Percentiles rank a stretch among this genome's conserved stretches.
phyloP scores from a whole-genome alignment of 306 rosid genomes.

The Malus orientalis region DNA sequence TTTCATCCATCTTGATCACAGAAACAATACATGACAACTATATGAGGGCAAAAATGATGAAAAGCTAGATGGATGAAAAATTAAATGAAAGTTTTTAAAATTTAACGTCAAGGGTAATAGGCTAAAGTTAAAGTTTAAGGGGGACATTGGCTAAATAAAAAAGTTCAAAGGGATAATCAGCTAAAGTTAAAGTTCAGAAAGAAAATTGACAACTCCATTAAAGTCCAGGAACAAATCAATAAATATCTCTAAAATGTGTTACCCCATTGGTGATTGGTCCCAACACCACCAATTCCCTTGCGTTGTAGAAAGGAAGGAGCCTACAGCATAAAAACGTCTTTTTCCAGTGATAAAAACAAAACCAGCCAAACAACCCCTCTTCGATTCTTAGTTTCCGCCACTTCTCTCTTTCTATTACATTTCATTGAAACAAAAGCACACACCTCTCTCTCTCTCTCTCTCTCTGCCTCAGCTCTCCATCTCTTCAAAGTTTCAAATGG shows the following conservation, averaged over 20 bases:
- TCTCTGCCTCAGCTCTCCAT: background rate
- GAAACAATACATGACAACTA: too few species aligned
- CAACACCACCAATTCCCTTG: background rate
- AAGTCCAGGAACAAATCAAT: too few species aligned
- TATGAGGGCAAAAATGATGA: background rate
- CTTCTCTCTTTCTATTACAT: background rate
- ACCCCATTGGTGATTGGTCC: background rate
- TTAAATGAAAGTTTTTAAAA: too few species aligned
- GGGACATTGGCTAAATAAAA: too few species aligned
- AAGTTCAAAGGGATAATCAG: rapidly evolving
- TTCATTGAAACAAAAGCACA: background rate
- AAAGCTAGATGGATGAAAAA: too few species aligned
- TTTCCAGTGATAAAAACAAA: background rate
- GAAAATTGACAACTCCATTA: rapidly evolving
- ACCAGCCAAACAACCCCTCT: background rate
- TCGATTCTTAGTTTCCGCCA: background rate
- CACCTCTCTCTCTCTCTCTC: background rate
- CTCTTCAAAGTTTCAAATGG: background rate
- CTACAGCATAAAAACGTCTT: background rate
- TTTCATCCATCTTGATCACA: too few species aligned
- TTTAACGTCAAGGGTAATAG: too few species aligned
- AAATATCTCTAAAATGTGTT: background rate
- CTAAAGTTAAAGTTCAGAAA: too few species aligned
- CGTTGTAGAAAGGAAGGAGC: background rate
- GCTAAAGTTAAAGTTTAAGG: too few species aligned